Conservation (phyloP, 2,329 filamentous ascomycete species). For the Cladosporium velox region DNA sequence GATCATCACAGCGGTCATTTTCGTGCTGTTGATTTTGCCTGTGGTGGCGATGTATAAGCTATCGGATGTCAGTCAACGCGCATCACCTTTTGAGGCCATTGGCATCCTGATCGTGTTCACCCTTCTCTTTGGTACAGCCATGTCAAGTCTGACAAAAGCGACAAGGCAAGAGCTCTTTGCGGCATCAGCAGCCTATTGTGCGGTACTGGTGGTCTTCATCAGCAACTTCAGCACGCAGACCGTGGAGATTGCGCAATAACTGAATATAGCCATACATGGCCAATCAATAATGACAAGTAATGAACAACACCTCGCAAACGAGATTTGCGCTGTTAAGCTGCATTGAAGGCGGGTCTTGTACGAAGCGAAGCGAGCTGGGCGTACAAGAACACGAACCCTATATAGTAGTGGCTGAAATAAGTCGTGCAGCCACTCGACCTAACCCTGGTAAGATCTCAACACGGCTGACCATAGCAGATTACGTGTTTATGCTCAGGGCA, state of each 20-base stretch:
- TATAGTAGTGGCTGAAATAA: constrained; percentile 5
- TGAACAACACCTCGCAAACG: not conserved
- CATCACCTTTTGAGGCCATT: not conserved
- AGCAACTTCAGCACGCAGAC: constrained; percentile 27
- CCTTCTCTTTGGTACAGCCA: not conserved
- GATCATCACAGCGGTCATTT: not conserved
- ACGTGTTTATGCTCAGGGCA: constrained; percentile 2
- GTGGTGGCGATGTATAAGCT: not conserved
- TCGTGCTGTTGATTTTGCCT: not conserved
- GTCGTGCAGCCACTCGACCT: not conserved
- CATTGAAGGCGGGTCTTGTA: not conserved
- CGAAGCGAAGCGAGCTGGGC: constrained; percentile 9
- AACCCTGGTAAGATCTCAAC: not conserved
- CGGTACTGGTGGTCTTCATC: constrained; percentile 33
- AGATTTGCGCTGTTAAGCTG: not conserved
- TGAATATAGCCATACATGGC: not conserved
- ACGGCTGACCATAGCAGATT: not conserved
- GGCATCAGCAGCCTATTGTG: constrained; percentile 32
- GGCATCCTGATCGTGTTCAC: not conserved
- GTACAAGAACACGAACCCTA: constrained; percentile 3
- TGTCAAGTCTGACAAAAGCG: constrained; percentile 30
- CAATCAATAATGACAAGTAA: not conserved
- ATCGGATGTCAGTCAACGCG: not conserved
- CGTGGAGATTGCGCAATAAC: not conserved
- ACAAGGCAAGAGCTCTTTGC: constrained; percentile 32